Evolutionary conservation across 306 rosid genomes (phyloP).

Genomic region (Vigna hirtella): DNA sequence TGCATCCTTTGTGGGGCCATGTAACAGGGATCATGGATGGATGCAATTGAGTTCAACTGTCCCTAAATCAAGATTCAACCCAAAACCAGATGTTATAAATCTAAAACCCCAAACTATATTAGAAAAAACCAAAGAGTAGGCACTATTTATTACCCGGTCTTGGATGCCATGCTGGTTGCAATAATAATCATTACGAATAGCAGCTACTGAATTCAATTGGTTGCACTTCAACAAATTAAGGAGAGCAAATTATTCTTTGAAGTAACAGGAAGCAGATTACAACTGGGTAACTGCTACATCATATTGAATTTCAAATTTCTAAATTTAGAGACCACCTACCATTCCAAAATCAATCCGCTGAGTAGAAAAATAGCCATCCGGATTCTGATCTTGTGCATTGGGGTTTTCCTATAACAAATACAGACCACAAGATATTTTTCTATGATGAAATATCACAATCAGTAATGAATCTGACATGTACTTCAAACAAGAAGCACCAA

Average conservation of each 20-base stretch:
- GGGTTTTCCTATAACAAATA: constrained; percentile 38
- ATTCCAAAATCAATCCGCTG: constrained; percentile 71
- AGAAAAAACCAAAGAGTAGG: constrained; percentile 13
- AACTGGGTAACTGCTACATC: not conserved
- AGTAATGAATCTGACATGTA: constrained; percentile 10
- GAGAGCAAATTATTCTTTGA: constrained; percentile 35
- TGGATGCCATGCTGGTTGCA: constrained; percentile 66
- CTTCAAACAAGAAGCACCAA: constrained; percentile 47
- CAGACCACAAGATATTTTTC: constrained; percentile 27
- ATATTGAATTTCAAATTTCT: constrained; percentile 20
- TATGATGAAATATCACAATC: constrained; percentile 31
- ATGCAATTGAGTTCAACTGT: constrained; percentile 53
- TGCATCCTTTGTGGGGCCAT: constrained; percentile 50
- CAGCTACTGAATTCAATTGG: constrained; percentile 68
- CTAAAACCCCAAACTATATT: not conserved
- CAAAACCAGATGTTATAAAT: constrained; percentile 28
- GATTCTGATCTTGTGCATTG: constrained; percentile 61
- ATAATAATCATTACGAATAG: constrained; percentile 66
- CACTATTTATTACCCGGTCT: constrained; percentile 55
- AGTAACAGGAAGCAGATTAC: constrained; percentile 6
- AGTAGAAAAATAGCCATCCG: constrained; percentile 69
- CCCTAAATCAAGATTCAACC: constrained; percentile 45
- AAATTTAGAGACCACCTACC: constrained; percentile 47
- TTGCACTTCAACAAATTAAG: constrained; percentile 55
- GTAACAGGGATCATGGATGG: constrained; percentile 49